These are phyloP conservation scores for Geotrichum fermentans DNA, from an alignment of 1,139 yeast species.

Conservation along the genomic window DNA sequence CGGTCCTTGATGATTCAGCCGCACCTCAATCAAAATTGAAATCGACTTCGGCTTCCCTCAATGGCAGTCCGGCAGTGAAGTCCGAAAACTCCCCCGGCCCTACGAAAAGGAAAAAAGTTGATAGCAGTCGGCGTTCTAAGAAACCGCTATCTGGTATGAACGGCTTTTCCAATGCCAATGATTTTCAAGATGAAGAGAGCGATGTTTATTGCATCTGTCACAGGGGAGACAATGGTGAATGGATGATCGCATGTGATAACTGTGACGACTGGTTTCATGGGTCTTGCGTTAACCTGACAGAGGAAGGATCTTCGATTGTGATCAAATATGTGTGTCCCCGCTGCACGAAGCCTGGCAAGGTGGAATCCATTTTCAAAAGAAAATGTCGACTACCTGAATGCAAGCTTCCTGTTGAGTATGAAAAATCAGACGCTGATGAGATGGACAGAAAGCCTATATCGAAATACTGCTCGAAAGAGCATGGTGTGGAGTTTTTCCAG, in stretches of 20 bases:
- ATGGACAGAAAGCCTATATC: constrained; percentile 35
- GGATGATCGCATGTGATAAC: constrained; percentile 90
- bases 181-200: constrained; percentile 7
- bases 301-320: constrained; percentile 53
- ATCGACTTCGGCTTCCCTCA: constrained; percentile 2
- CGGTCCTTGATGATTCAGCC: neutral
- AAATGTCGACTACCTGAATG: constrained; percentile 67
- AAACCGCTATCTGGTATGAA: constrained; percentile 1
- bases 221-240: constrained; percentile 65
- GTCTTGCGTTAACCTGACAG: constrained; percentile 60
- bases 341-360: constrained; percentile 54
- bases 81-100: neutral
- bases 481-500: constrained; percentile 58
- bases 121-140: neutral
- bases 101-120: constrained; percentile 6
- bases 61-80: neutral
- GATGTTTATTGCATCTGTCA: constrained; percentile 65
- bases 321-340: constrained; percentile 68
- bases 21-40: neutral
- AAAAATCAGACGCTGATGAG: constrained; percentile 23
- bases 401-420: constrained; percentile 47
- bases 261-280: constrained; percentile 97
- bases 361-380: constrained; percentile 54
- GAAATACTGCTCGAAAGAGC: constrained; percentile 72
- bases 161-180: neutral